A percentile compares a stretch with the other conserved stretches of the same genome.
These are phyloP conservation scores for Lasiodiplodia theobromae DNA, from an alignment of 2,329 filamentous ascomycete genomes.

Conservation along the genomic window DNA sequence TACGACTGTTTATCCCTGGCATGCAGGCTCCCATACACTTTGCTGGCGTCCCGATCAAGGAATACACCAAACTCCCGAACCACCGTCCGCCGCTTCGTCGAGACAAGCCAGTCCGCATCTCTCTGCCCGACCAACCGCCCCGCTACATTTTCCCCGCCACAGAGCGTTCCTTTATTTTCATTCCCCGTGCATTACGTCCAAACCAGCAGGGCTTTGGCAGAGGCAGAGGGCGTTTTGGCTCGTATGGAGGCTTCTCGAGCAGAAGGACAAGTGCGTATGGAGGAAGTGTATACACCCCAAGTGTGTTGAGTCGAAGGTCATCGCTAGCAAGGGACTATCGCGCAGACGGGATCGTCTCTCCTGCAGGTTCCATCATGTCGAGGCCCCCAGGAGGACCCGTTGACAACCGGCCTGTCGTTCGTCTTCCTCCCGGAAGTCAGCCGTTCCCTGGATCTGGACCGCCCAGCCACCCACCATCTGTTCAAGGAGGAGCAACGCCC, in stretches of 20 bases:
- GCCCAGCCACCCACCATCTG: constrained; percentile 25
- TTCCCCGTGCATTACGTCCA: constrained; percentile 88
- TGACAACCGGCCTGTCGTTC: constrained; percentile 78
- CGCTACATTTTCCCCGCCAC: constrained; percentile 90
- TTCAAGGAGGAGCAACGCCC: constrained; percentile 46
- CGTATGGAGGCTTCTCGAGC: constrained; percentile 71
- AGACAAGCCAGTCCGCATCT: constrained; percentile 96
- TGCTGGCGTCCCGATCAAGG: constrained; percentile 79
- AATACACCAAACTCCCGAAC: constrained; percentile 92
- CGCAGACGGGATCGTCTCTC: constrained; percentile 79
- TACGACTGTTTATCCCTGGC: constrained; percentile 80
- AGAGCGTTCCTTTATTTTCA: constrained; percentile 97
- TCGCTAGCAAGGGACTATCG: constrained; percentile 73
- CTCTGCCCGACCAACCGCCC: constrained; percentile 78
- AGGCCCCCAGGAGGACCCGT: constrained; percentile 65
- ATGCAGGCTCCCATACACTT: constrained; percentile 77
- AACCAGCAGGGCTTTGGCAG: constrained; percentile 81
- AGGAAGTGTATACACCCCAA: constrained; percentile 84
- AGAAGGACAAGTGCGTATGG: constrained; percentile 82
- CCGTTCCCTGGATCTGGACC: constrained; percentile 30
- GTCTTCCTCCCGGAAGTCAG: constrained; percentile 72
- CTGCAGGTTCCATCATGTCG: constrained; percentile 78
- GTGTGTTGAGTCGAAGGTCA: constrained; percentile 85
- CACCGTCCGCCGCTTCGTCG: constrained; percentile 91
- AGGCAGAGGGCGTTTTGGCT: constrained; percentile 73